A percentile compares a stretch with the other conserved stretches of the same genome.
phyloP scores from a whole-genome alignment of 257 asterid species.

The Solanum chiquidenum region DNA sequence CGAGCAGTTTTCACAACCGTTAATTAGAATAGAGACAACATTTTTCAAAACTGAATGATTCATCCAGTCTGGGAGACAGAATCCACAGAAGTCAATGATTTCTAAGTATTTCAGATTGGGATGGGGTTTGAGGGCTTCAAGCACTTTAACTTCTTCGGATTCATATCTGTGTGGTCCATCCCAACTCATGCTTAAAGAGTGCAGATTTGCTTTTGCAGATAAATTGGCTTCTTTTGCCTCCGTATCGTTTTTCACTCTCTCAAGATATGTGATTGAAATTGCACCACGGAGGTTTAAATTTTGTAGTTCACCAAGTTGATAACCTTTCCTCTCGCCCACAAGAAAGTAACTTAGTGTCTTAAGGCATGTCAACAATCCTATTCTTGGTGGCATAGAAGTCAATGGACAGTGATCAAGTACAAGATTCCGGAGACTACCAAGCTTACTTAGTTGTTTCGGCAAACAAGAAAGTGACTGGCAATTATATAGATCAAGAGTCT shows the following conservation, averaged over 20 bases:
- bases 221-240: slow-evolving; percentile 9
- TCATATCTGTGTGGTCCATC: neutral
- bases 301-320: neutral
- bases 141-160: neutral
- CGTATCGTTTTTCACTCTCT: neutral
- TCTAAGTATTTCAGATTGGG: neutral
- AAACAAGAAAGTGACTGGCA: neutral
- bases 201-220: slow-evolving; percentile 1
- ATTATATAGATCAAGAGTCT: neutral
- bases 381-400: neutral
- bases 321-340: neutral
- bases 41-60: neutral
- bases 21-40: neutral
- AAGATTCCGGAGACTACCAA: neutral
- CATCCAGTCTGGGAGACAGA: slow-evolving; percentile 15
- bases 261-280: neutral
- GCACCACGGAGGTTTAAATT: slow-evolving; percentile 10
- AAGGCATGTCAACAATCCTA: neutral
- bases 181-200: neutral
- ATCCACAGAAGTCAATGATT: slow-evolving; percentile 3
- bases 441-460: neutral
- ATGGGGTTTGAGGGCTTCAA: slow-evolving; percentile 15
- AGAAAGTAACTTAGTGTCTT: neutral
- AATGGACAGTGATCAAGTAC: neutral
- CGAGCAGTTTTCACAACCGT: neutral